phyloP scores from a whole-genome alignment of 306 rosid species.

The Leucaena leucocephala region DNA sequence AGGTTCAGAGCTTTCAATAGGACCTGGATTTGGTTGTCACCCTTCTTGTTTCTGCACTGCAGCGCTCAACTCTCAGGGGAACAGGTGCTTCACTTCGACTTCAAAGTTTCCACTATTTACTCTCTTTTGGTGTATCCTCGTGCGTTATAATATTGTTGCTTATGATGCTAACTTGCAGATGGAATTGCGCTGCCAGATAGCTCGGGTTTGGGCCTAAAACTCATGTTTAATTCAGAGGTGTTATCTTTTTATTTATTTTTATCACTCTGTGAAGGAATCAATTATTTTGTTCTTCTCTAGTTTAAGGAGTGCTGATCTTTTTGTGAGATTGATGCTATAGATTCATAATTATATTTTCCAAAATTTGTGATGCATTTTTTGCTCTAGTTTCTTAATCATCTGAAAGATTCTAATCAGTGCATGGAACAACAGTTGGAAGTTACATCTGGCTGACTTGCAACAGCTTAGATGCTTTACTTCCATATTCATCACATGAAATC shows the following conservation, averaged over 20 bases:
- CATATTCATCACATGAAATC: slow-evolving; percentile 21
- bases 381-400: slow-evolving; percentile 17
- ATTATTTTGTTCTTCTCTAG: slow-evolving; percentile 59
- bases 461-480: slow-evolving; percentile 23
- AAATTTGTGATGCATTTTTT: slow-evolving; percentile 44
- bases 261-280: slow-evolving; percentile 54
- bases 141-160: slow-evolving; percentile 32
- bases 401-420: too few relatives aligned
- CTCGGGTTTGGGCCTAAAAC: slow-evolving; percentile 56
- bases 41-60: slow-evolving; percentile 59
- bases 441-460: slow-evolving; percentile 29
- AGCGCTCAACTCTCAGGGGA: slow-evolving; percentile 58
- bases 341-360: slow-evolving; percentile 56
- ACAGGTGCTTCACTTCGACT: slow-evolving; percentile 50
- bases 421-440: slow-evolving; percentile 20
- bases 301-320: slow-evolving; percentile 65
- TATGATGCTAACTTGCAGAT: slow-evolving; percentile 64
- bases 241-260: slow-evolving; percentile 56
- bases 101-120: slow-evolving; percentile 11
- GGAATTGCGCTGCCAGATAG: slow-evolving; percentile 60
- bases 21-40: slow-evolving; percentile 65
- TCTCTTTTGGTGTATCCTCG: background rate
- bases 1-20: slow-evolving; percentile 54
- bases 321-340: slow-evolving; percentile 65
- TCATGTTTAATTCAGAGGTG: slow-evolving; percentile 49